phyloP scores from a whole-genome alignment of 768 basidiomycete species.

The Lactarius trivialis region DNA sequence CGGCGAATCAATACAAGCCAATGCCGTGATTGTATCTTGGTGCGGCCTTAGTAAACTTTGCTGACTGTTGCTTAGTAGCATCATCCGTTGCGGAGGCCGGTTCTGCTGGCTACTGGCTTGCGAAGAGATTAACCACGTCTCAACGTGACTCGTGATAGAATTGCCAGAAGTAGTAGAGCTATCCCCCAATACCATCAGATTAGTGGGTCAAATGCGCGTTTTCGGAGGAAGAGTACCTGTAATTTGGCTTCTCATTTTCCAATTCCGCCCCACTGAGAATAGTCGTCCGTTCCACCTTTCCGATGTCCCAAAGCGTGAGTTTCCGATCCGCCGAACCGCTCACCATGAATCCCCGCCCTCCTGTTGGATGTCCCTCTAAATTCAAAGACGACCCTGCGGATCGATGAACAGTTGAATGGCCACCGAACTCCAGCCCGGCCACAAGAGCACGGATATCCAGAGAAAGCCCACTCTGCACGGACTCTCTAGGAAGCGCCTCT shows the following conservation, averaged over 20 bases:
- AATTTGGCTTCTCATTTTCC: constrained; percentile 69
- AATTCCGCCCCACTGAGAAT: constrained; percentile 74
- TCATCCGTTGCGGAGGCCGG: constrained; percentile 68
- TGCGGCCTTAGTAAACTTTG: constrained; percentile 81
- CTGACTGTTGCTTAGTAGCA: constrained; percentile 73
- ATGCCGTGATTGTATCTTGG: constrained; percentile 81
- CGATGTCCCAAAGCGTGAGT: constrained; percentile 84
- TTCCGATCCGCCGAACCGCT: constrained; percentile 88
- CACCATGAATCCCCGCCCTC: constrained; percentile 62
- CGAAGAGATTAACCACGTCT: constrained; percentile 51
- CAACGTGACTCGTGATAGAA: constrained; percentile 48
- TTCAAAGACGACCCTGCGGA: constrained; percentile 24
- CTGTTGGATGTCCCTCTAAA: constrained; percentile 15
- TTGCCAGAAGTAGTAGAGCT: constrained; percentile 37
- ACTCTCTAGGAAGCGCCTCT: constrained; percentile 27
- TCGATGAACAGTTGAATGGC: constrained; percentile 42
- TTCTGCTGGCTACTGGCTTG: constrained; percentile 46
- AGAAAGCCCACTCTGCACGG: constrained; percentile 40
- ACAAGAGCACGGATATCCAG: constrained; percentile 66
- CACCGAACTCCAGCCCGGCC: constrained; percentile 73
- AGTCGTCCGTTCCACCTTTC: constrained; percentile 60
- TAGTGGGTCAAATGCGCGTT: not conserved
- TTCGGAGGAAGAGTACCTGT: constrained; percentile 49
- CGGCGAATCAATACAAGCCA: constrained; percentile 85
- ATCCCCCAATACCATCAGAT: constrained; percentile 2